phyloP scores from a whole-genome alignment of 805 yeast genomes.

The Candida lessepsii region DNA sequence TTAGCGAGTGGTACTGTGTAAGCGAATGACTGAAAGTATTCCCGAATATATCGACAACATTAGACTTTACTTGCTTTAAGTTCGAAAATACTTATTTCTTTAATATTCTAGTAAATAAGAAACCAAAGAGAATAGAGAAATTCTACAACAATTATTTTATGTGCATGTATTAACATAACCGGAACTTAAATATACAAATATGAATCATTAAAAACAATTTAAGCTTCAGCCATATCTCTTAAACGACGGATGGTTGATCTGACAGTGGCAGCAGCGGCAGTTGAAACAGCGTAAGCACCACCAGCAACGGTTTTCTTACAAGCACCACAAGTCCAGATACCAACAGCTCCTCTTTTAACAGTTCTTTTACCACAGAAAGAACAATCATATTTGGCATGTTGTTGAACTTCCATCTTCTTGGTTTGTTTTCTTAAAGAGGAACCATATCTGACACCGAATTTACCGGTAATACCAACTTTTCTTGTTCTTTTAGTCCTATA shows the following conservation, averaged over 20 bases:
- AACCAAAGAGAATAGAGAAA: not conserved
- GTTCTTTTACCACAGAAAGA: conserved; percentile 99
- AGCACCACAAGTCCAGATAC: conserved; percentile 97
- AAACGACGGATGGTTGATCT: conserved; percentile 99
- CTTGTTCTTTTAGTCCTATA: conserved; percentile 99
- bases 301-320: conserved; percentile 98
- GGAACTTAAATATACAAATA: conserved; percentile 25
- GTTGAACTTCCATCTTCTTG: conserved; percentile 98
- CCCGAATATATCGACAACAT: too few species aligned
- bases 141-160: conserved; percentile 1
- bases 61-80: too few species aligned
- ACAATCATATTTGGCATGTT: conserved; percentile 98
- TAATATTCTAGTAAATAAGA: too few species aligned
- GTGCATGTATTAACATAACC: conserved; percentile 14
- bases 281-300: conserved; percentile 99
- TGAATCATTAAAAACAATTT: conserved; percentile 33
- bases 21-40: too few species aligned
- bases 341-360: conserved; percentile 96
- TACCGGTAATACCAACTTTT: conserved; percentile 99
- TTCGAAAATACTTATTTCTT: not conserved
- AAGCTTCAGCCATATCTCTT: conserved; percentile 99
- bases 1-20: not conserved
- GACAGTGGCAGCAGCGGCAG: conserved; percentile 99
- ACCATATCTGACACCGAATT: conserved; percentile 99
- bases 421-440: conserved; percentile 99